Percentiles rank a stretch among this genome's conserved stretches.
Evolutionary conservation across 371 early-diverging fungal genomes (phyloP).

Genomic region (Mucor mucedo): DNA sequence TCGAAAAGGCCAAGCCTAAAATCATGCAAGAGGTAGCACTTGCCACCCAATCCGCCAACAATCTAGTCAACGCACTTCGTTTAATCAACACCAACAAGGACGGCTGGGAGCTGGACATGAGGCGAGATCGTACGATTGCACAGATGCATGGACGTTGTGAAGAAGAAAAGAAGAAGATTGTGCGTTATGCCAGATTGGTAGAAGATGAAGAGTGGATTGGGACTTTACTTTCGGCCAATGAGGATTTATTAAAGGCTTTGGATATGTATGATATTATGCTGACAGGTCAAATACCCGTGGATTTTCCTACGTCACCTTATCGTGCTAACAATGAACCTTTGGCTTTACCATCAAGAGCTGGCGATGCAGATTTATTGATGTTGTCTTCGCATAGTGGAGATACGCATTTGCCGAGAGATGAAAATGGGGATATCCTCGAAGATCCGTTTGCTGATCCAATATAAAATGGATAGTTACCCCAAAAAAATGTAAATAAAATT

Average conservation of each 20-base stretch:
- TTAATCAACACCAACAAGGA: constrained; percentile 42
- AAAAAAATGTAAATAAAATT: background rate
- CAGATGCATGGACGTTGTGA: constrained; percentile 39
- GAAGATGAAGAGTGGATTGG: constrained; percentile 54
- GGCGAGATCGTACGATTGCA: constrained; percentile 35
- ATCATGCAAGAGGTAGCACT: constrained; percentile 51
- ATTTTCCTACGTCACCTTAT: constrained; percentile 1
- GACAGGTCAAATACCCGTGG: constrained; percentile 36
- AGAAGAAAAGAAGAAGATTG: constrained; percentile 47
- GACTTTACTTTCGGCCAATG: constrained; percentile 44
- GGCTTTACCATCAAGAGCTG: background rate
- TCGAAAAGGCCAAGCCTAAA: constrained; percentile 45
- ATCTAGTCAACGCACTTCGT: constrained; percentile 42
- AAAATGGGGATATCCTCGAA: constrained; percentile 2
- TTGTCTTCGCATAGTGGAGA: background rate
- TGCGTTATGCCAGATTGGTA: constrained; percentile 40
- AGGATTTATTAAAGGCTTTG: constrained; percentile 41
- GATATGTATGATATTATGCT: constrained; percentile 43
- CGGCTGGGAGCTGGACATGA: constrained; percentile 43
- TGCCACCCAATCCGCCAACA: constrained; percentile 44
- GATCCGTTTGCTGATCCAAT: constrained; percentile 25
- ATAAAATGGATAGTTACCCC: background rate
- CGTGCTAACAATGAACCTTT: background rate
- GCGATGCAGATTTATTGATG: background rate
- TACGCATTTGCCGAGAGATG: background rate